A percentile compares a stretch with the other conserved stretches of the same genome.
These are phyloP conservation scores for Aspergillus melleus DNA, from an alignment of 2,329 filamentous ascomycete species.

Conservation along the genomic window DNA sequence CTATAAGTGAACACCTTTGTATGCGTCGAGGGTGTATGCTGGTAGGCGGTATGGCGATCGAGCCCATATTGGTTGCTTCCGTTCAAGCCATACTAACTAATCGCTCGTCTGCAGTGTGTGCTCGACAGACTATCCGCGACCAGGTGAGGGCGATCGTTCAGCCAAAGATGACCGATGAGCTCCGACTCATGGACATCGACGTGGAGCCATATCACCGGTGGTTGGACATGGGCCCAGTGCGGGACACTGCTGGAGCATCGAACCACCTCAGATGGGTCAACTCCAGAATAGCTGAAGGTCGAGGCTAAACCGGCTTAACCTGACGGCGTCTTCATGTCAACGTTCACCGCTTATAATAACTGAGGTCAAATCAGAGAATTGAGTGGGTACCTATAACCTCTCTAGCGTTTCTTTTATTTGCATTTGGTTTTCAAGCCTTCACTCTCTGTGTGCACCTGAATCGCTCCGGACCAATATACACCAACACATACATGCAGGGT, in stretches of 20 bases:
- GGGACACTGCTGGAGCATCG: constrained; percentile 2
- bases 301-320: not conserved
- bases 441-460: too few species aligned
- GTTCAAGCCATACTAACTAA: not conserved
- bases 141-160: not conserved
- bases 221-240: not conserved
- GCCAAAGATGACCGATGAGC: not conserved
- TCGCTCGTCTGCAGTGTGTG: not conserved
- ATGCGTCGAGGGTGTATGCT: constrained; percentile 1
- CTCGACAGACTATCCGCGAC: not conserved
- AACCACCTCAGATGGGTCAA: constrained; percentile 1
- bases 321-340: too few species aligned
- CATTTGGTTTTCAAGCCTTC: too few species aligned
- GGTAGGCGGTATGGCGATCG: constrained; percentile 1
- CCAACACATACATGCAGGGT: too few species aligned
- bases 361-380: too few species aligned
- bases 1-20: not conserved
- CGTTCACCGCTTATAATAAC: too few species aligned
- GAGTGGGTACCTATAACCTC: too few species aligned
- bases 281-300: constrained; percentile 2
- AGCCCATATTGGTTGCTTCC: not conserved
- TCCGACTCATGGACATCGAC: not conserved
- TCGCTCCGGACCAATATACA: too few species aligned
- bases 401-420: too few species aligned
- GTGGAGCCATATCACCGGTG: not conserved